Conservation (phyloP, 805 yeast species). For the Ogataea ramenticola region DNA sequence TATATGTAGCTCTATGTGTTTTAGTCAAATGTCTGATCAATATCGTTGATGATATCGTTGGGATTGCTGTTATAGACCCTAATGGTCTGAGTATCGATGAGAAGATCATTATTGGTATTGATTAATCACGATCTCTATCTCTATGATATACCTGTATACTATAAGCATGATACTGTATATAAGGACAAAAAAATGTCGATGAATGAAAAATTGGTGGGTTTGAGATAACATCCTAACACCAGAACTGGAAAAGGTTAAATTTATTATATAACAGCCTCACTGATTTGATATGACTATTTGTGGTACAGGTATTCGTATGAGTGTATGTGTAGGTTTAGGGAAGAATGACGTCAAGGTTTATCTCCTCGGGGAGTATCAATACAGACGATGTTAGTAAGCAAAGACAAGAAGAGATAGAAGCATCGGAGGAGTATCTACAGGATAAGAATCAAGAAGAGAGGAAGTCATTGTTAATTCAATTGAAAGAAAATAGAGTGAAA, state of each 20-base stretch:
- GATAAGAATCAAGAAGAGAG: constrained; percentile 3
- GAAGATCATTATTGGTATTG: not conserved
- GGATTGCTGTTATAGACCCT: not conserved
- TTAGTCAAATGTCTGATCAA: constrained; percentile 41
- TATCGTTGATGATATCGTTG: not conserved
- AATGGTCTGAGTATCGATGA: not conserved
- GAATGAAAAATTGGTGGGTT: no score
- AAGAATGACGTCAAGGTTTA: constrained; percentile 4
- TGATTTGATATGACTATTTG: no score
- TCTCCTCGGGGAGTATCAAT: constrained; percentile 5
- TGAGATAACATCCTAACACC: no score
- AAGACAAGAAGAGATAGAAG: constrained; percentile 2
- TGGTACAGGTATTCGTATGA: no score
- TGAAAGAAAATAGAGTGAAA: constrained; percentile 3
- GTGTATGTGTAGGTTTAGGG: no score
- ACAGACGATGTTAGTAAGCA: constrained; percentile 3
- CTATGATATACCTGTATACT: not conserved
- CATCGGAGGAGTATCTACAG: not conserved
- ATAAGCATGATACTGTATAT: no score
- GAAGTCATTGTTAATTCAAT: constrained; percentile 4
- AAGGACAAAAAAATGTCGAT: no score
- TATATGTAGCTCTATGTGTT: constrained; percentile 82
- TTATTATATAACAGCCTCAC: no score
- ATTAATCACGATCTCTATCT: no score
- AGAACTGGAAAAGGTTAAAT: no score